phyloP scores from a whole-genome alignment of 768 basidiomycete genomes.

The Auriscalpium microsporum region DNA sequence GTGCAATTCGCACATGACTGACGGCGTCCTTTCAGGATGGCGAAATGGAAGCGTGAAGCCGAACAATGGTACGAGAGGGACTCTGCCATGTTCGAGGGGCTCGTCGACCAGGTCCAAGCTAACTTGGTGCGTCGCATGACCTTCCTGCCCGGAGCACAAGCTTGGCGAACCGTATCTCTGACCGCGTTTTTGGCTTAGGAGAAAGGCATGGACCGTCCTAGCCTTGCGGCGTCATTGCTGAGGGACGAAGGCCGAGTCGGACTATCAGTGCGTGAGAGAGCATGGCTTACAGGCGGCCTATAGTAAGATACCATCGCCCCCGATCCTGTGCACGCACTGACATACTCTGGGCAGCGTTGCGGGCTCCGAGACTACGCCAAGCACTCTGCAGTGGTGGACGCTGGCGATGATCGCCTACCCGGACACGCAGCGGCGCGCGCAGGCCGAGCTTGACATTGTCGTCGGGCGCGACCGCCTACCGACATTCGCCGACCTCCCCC shows the following conservation, averaged over 20 bases:
- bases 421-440: not conserved
- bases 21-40: not conserved
- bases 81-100: constrained; percentile 7
- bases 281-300: constrained; percentile 3
- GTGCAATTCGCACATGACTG: not conserved
- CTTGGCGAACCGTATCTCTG: too few species aligned
- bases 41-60: constrained; percentile 16
- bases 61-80: constrained; percentile 12
- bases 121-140: constrained; percentile 1
- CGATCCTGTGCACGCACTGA: not conserved
- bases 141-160: too few species aligned
- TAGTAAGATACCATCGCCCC: not conserved
- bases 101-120: constrained; percentile 5
- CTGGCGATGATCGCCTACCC: constrained; percentile 4
- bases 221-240: constrained; percentile 2
- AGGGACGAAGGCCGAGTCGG: constrained; percentile 6
- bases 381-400: constrained; percentile 1
- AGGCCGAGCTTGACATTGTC: constrained; percentile 4
- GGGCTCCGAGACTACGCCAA: not conserved
- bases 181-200: not conserved
- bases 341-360: not conserved
- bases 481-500: constrained; percentile 3
- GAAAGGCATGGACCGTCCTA: constrained; percentile 7
- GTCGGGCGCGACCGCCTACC: constrained; percentile 6
- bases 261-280: constrained; percentile 1